Base-by-base conservation (phyloP, 495 filamentous ascomycete species). In the Penicillium daleae region DNA sequence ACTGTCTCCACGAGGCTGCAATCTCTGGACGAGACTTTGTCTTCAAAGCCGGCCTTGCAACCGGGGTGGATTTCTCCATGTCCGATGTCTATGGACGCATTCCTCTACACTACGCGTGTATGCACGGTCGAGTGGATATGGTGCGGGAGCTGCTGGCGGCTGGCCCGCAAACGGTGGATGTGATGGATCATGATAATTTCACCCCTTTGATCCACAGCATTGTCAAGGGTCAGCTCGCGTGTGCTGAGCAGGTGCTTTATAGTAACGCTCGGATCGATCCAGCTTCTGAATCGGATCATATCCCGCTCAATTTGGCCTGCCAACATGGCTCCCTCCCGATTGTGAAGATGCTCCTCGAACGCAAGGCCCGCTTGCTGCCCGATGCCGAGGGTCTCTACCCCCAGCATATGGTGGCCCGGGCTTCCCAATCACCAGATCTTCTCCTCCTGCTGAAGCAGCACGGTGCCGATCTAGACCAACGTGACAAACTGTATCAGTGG, bases 371-470 rank as follows among this genome's bases (percentile, higher is more conserved):
- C 54, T 85, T 99, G 57, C 78, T 97, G 12, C 88, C 95, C 10
- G 95, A 99, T 76, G 96, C 95, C 1, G 96, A 98, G 79, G 95
- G 95, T 1, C 83, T 99, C 6, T 98, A 92, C 73, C 95, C 95
- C n/a, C 95, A 99, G 69, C 95, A 99, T 76, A 87, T 97, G 59
- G 94, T 98, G 10, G 96, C 96, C 17, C 86, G 95, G 29, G 96
- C 93, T 50, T 93, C 92, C 6, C 87, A 90, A 66, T 90, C 86
- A 1, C 90, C 92, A 6, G 80, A 90, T 44, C 82, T 97, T 29
- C 79, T 99, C 0, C 77, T 92, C 31, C 79, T 97, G 29, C 80
- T 99, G 22, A 88, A 93, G 71, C 78, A 89, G 35, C 92, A 96
- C 69, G 93, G 93, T 8, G 95, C 92, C n/a, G 89, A 98, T 71